These are phyloP conservation scores for Trypanosoma congolense DNA, from an alignment of 208 protist species.

Conservation along the genomic window DNA sequence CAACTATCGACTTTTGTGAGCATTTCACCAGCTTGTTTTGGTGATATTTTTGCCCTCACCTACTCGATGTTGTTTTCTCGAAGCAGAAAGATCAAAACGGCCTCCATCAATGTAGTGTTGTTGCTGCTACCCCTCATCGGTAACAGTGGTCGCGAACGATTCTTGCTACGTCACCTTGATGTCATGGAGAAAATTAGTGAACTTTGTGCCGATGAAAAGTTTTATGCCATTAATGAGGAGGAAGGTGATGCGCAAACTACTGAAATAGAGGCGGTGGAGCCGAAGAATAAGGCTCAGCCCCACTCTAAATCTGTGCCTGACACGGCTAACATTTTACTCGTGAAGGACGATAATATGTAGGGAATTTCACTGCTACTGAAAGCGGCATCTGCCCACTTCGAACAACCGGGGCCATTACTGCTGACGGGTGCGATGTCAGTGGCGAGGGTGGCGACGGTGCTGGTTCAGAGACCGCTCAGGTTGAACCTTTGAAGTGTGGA, in stretches of 20 bases:
- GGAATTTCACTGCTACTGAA: too few relatives aligned
- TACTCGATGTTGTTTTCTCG: constrained; percentile 22
- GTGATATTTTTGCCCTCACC: constrained; percentile 5
- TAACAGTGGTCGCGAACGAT: neutral
- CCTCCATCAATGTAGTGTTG: constrained; percentile 11
- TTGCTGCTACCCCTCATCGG: constrained; percentile 8
- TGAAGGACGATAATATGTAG: too few relatives aligned
- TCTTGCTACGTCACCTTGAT: constrained; percentile 9
- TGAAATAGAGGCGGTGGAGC: neutral
- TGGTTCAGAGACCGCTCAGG: too few relatives aligned
- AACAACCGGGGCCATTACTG: too few relatives aligned
- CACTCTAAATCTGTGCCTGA: too few relatives aligned
- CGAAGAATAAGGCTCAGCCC: too few relatives aligned
- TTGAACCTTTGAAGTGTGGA: too few relatives aligned
- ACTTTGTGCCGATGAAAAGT: constrained; percentile 4
- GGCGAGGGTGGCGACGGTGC: too few relatives aligned
- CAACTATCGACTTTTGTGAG: neutral
- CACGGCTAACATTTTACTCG: too few relatives aligned
- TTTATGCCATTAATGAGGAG: too few relatives aligned
- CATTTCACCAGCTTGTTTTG: constrained; percentile 13
- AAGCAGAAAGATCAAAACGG: constrained; percentile 1
- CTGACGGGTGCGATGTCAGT: too few relatives aligned
- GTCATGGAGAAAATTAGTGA: constrained; percentile 16
- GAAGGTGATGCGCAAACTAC: neutral
- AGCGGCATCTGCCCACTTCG: too few relatives aligned